Base-by-base conservation (phyloP, 2,329 filamentous ascomycete species). In the Aspergillus cejpii region DNA sequence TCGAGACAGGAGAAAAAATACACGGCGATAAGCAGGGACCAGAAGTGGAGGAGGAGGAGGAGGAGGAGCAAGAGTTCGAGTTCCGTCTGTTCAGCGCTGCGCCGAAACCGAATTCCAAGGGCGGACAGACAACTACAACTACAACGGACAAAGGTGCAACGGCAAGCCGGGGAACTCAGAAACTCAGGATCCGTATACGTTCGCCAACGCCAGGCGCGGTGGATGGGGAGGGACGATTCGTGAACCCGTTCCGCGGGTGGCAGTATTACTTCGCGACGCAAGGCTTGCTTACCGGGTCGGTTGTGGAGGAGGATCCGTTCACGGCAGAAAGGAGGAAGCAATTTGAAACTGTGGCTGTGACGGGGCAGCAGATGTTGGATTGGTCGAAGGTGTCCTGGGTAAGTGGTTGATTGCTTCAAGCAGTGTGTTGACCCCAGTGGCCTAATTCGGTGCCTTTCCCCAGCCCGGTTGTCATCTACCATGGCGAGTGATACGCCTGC, bases 61-160 rank as follows among this genome's bases (percentile, higher is more conserved):
- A 65, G 1, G 65, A 68, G 24, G 68, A 71, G 43, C 64, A 69
- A 44, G 68, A 70, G 48, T 71, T 70, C 43, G 68, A 70, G 41
- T 71, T 71, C 49, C 62, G 68, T 6, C 49, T 71, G 11, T 71
- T 71, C 55, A 66, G 60, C 34, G 60, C 55, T 27, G 56, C 56
- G 40, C 31, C 46, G 7, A 49, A 47, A 24, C 45, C 5, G 33
- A 12, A 15, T 19, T 11, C 4, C 1, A 34, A 34, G 17, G 15
- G 11, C 10, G 31, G 11, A 8, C 17, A 34, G 31, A 12, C 44
- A 2, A 39, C 41, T 12, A 7, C 43, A 14, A 21, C 15, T 27
- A 5, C 27, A 15, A 17, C 27, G 40, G 14, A 37, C 39, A 1
- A 33, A 15, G 36, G 33, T 12, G 41, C 23, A 28, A 5, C 14